phyloP scores from a whole-genome alignment of 257 asterid genomes.

The Solanum verrucosum region DNA sequence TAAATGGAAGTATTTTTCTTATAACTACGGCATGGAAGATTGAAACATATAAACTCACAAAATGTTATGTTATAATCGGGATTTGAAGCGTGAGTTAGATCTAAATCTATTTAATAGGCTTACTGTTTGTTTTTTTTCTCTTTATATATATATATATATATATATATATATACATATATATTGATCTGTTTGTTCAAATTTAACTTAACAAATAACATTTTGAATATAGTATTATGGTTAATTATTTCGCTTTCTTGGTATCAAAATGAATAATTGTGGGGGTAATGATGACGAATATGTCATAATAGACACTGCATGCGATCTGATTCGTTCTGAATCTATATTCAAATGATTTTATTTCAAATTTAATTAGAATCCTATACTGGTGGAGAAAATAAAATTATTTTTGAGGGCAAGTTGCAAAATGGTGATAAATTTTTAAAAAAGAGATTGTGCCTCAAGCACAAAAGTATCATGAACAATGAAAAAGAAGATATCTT shows the following conservation, averaged over 20 bases:
- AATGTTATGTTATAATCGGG: too few species aligned
- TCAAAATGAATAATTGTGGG: neutral
- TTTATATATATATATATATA: too few species aligned
- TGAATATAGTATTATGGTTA: neutral
- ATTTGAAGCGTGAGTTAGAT: neutral
- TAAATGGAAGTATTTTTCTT: too few species aligned
- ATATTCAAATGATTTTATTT: neutral
- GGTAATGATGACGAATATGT: neutral
- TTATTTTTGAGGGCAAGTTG: neutral
- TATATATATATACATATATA: neutral
- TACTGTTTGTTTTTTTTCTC: neutral
- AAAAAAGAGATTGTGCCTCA: neutral
- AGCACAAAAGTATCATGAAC: neutral
- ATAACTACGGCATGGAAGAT: too few species aligned
- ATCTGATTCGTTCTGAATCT: constrained; percentile 1
- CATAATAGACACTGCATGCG: neutral
- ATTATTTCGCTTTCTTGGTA: neutral
- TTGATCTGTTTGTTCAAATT: neutral
- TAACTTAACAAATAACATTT: neutral
- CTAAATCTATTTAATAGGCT: neutral
- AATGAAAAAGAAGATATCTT: neutral
- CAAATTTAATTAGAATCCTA: neutral
- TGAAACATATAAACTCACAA: too few species aligned
- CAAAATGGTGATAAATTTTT: neutral
- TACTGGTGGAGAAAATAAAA: neutral